Evolutionary conservation across 2,329 filamentous ascomycete species (phyloP), one percentile per base, ranked within the genome.

Genomic region (Ophiosphaerella narmari): DNA sequence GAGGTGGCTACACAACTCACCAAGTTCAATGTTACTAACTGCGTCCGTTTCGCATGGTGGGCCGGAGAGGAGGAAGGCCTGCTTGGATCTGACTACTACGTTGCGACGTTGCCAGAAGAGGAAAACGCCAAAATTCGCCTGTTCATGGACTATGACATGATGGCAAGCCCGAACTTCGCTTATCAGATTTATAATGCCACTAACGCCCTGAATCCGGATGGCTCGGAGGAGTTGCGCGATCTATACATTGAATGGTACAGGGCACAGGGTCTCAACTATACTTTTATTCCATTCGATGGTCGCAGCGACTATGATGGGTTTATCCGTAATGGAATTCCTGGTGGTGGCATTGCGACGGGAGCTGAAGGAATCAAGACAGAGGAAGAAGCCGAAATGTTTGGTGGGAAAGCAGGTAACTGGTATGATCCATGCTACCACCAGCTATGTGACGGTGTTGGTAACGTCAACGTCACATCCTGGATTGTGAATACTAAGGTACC

Each of bases 91-190:
- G 66, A 69, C 46, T 74, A 75, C 65, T 75, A 75, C 45, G 72
- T 74, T 18, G 56, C 60, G 26, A 56, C 60, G 21, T 61, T 74
- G 11, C 57, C 71, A 0, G 56, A 67, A 8, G 59, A 62, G 13
- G 73, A 75, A 51, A 72, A 73, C 49, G 50, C 62, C 49, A 75
- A 75, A 59, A 74, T 76, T 39, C 67, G 72, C 24, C 64, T 75
- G 13, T 75, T 75, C 59, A 74, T 76, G 65, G 74, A 76, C 55
- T 76, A 75, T 59, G 74, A 76, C 52, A 76, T 76, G 74, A 73
- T 75, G 65, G 73, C 63, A 12, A 65, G 57, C 23, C 73, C 73
- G 12, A 74, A 75, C 56, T 74, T 71, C 43, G 66, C 72, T 2
- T 73, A 73, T 52, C 71, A 71, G 35, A 70, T 75, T 48, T 75